Conservation (phyloP, 2,329 filamentous ascomycete genomes). For the Dendrostoma leiphaemia region DNA sequence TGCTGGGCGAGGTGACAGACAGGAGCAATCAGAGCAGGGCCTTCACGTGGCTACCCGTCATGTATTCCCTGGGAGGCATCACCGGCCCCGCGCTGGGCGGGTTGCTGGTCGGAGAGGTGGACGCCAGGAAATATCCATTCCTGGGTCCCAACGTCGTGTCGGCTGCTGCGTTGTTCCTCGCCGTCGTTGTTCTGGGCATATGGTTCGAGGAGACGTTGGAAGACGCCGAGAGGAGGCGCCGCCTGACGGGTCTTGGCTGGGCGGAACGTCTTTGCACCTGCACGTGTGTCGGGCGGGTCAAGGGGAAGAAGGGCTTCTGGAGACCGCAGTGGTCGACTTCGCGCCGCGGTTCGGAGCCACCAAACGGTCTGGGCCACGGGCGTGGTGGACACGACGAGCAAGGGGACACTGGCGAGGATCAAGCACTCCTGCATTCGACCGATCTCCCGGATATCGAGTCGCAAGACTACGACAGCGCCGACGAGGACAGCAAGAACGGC, state of each 20-base stretch:
- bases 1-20: conserved; percentile 91
- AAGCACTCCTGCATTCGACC: conserved; percentile 8
- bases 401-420: conserved; percentile 4
- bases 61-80: conserved; percentile 94
- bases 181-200: conserved; percentile 71
- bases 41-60: conserved; percentile 90
- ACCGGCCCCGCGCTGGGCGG: conserved; percentile 92
- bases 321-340: conserved; percentile 24
- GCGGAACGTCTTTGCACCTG: conserved; percentile 20
- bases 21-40: conserved; percentile 90
- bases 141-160: conserved; percentile 79
- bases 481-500: conserved; percentile 34
- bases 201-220: conserved; percentile 87
- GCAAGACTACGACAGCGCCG: conserved; percentile 21
- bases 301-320: conserved; percentile 24
- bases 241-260: conserved; percentile 28
- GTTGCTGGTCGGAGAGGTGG: conserved; percentile 66
- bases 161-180: conserved; percentile 67
- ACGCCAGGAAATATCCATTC: conserved; percentile 67
- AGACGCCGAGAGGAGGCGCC: conserved; percentile 23
- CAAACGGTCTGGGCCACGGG: conserved; percentile 20
- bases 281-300: conserved; percentile 21
- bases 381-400: conserved; percentile 20
- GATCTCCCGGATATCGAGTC: conserved; percentile 13
- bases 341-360: neutral